Evolutionary conservation across 768 basidiomycete species (phyloP), one percentile per base, ranked within the genome.

Genomic region (Pisolithus sp.): DNA sequence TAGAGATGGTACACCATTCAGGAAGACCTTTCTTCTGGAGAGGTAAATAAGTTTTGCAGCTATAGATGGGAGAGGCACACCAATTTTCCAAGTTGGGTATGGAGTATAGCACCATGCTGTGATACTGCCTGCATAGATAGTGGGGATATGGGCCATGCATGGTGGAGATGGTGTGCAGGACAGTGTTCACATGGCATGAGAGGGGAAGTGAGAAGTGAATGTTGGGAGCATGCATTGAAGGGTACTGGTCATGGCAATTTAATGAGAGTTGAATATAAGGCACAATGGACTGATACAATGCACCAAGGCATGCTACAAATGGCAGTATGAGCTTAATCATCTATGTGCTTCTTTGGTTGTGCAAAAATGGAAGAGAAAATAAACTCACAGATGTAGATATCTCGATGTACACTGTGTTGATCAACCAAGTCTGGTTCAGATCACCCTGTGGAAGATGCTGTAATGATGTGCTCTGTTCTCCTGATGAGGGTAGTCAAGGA

Each of bases 21-120:
- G 71, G 2, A 66, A 58, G 6, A 74, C 57, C 55, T 87, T 83
- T 26, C 77, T 70, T n/a, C 81, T 77, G 9, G 82, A 71, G 44
- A 85, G 75, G 68, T 78, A 88, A 30, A 86, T 62, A 8, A 86
- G 73, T 37, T 79, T 82, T 0, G 86, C 86, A 0, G 84, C 78
- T 26, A 72, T 59, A 24, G 80, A 68, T 15, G 77, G 70, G 8
- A 80, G 75, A 0, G 85, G 83, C 1, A 64, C 40, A 23, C 53
- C 53, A 13, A 66, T n/a, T 57, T 2, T 57, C 57, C 7, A 66
- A 43, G 7, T 52, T 68, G 6, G 71, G 60, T 5, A 56, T 56
- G 39, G 68, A 62, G 50, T 73, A 71, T 31, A 68, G 56, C 6
- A 59, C 36, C 10, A 66, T 64, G 7, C 46, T 51, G 0, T 64